Conservation (phyloP, 805 yeast genomes). For the Pichia ethanolica region DNA sequence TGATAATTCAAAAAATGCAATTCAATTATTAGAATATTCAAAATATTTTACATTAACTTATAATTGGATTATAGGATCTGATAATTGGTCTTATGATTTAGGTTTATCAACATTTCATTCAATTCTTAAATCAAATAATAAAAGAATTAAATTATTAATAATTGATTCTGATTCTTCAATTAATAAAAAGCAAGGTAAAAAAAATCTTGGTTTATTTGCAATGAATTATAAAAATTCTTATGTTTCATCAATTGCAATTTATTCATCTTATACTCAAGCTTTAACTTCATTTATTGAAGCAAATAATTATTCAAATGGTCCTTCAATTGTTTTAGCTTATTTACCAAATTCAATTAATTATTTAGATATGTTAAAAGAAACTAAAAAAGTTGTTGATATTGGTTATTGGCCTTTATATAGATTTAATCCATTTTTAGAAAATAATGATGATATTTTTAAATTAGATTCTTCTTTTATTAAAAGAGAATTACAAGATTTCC, state of each 20-base stretch:
- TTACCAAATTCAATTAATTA: conserved; percentile 67
- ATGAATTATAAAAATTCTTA: conserved; percentile 87
- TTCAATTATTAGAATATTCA: conserved; percentile 38
- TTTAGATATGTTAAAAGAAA: conserved; percentile 70
- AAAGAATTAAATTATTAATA: conserved; percentile 75
- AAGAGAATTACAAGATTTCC: conserved; percentile 66
- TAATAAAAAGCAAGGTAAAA: conserved; percentile 53
- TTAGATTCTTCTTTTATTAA: conserved; percentile 80
- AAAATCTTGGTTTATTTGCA: conserved; percentile 90
- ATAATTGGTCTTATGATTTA: conserved; percentile 89
- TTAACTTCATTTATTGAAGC: conserved; percentile 87
- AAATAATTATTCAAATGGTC: conserved; percentile 71
- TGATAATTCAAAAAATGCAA: conserved; percentile 26
- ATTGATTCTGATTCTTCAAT: conserved; percentile 78
- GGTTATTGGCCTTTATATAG: conserved; percentile 98
- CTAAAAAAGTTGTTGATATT: conserved; percentile 81
- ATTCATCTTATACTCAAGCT: conserved; percentile 89
- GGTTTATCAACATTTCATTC: conserved; percentile 90
- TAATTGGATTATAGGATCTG: conserved; percentile 88
- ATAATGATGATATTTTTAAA: conserved; percentile 50
- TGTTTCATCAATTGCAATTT: conserved; percentile 91
- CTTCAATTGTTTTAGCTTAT: conserved; percentile 85
- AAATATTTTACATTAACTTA: conserved; percentile 42
- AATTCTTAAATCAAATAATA: conserved; percentile 57
- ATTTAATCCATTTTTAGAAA: conserved; percentile 56